Evolutionary conservation across 208 protist genomes (phyloP).

Genomic region (Angomonas deanei): DNA sequence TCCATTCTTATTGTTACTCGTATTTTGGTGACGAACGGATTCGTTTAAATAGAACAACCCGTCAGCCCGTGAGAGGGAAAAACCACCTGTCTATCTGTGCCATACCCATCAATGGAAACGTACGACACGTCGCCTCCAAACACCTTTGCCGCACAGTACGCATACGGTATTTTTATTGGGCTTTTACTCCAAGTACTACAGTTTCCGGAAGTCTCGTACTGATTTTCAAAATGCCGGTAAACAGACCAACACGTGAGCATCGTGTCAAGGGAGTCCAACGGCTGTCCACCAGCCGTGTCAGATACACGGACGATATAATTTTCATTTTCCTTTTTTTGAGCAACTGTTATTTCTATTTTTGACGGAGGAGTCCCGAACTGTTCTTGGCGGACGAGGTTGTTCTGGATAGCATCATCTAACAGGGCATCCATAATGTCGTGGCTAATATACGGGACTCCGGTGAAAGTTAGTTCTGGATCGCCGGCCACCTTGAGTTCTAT

Average conservation of each 20-base stretch:
- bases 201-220: slow-evolving; percentile 6
- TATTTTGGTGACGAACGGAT: too few relatives aligned
- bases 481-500: slow-evolving; percentile 51
- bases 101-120: slow-evolving; percentile 67
- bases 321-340: slow-evolving; percentile 35
- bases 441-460: slow-evolving; percentile 61
- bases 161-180: slow-evolving; percentile 59
- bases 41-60: slow-evolving; percentile 15
- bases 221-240: slow-evolving; percentile 28
- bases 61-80: slow-evolving; percentile 37
- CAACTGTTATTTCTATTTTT: slow-evolving; percentile 52
- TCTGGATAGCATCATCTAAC: slow-evolving; percentile 54
- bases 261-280: slow-evolving; percentile 23
- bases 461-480: slow-evolving; percentile 34
- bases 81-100: slow-evolving; percentile 58
- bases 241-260: slow-evolving; percentile 48
- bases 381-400: slow-evolving; percentile 53
- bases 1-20: not conserved
- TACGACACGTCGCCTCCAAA: slow-evolving; percentile 55
- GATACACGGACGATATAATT: slow-evolving; percentile 52
- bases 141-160: slow-evolving; percentile 34
- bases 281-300: slow-evolving; percentile 65
- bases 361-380: slow-evolving; percentile 32
- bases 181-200: slow-evolving; percentile 51
- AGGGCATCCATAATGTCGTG: slow-evolving; percentile 67